Percentiles rank a stretch among this genome's conserved stretches.
Evolutionary conservation across 768 basidiomycete genomes (phyloP).

Genomic region (Neoboletus magnificus): DNA sequence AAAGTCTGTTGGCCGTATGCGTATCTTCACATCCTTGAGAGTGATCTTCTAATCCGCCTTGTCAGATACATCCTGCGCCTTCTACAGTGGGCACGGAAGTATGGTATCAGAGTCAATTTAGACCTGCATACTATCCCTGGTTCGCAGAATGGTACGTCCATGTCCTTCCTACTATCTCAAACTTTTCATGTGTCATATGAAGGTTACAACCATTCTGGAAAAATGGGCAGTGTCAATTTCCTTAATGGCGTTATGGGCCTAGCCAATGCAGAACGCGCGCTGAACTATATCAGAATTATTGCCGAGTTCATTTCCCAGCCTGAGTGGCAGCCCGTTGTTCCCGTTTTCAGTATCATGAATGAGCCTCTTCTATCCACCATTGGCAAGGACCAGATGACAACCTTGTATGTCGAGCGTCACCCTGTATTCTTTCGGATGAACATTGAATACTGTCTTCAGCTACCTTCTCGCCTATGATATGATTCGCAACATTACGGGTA

Average conservation of each 20-base stretch:
- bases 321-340: constrained; percentile 61
- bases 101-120: constrained; percentile 79
- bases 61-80: constrained; percentile 69
- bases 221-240: constrained; percentile 58
- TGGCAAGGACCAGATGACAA: constrained; percentile 49
- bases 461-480: constrained; percentile 57
- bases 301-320: constrained; percentile 81
- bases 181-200: constrained; percentile 3
- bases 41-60: background rate
- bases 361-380: constrained; percentile 54
- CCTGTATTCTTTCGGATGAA: background rate
- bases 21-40: background rate
- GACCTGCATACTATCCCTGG: constrained; percentile 82
- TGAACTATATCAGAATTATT: constrained; percentile 72
- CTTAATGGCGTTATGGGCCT: constrained; percentile 75
- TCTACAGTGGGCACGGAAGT: constrained; percentile 83
- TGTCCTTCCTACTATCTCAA: background rate
- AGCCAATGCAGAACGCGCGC: constrained; percentile 77
- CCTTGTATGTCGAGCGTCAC: constrained; percentile 47
- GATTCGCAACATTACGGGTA: constrained; percentile 70
- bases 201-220: constrained; percentile 63
- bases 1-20: constrained; percentile 71
- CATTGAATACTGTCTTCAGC: constrained; percentile 31
- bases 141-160: constrained; percentile 60
- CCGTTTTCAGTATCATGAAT: constrained; percentile 62